Percentiles rank a stretch among this genome's conserved stretches.
These are phyloP conservation scores for Penstemon davidsonii DNA, from an alignment of 257 asterid genomes.

Conservation along the genomic window DNA sequence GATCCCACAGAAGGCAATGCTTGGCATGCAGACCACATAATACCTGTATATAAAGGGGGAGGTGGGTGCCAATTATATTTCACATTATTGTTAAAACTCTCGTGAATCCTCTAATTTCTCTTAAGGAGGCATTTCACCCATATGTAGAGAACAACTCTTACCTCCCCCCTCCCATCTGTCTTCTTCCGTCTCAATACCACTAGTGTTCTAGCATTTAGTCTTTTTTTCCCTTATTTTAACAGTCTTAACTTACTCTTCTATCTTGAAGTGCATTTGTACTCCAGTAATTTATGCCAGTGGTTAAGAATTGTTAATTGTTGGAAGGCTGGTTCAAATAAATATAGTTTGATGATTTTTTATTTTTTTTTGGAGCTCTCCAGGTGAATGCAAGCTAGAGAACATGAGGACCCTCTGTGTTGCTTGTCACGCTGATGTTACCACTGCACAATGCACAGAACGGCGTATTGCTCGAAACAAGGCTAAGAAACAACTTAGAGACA, in stretches of 20 bases:
- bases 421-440: conserved; percentile 89
- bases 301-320: neutral
- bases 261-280: conserved; percentile 12
- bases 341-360: neutral
- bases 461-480: conserved; percentile 59
- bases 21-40: conserved; percentile 98
- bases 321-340: neutral
- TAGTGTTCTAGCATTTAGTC: neutral
- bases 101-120: neutral
- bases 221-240: neutral
- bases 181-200: neutral
- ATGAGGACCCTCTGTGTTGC: conserved; percentile 97
- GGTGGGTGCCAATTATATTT: conserved; percentile 43
- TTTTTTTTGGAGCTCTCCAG: conserved; percentile 42
- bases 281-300: conserved; percentile 1
- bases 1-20: conserved; percentile 90
- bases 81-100: conserved; percentile 20
- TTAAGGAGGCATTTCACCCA: neutral
- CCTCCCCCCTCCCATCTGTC: neutral
- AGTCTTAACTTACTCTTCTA: neutral
- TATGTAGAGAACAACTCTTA: neutral
- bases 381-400: conserved; percentile 94
- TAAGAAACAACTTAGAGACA: conserved; percentile 59
- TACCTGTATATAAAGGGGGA: conserved; percentile 92
- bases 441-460: conserved; percentile 71